phyloP scores from a whole-genome alignment of 164 flowering plant genomes.

The Cinnamomum micranthum region DNA sequence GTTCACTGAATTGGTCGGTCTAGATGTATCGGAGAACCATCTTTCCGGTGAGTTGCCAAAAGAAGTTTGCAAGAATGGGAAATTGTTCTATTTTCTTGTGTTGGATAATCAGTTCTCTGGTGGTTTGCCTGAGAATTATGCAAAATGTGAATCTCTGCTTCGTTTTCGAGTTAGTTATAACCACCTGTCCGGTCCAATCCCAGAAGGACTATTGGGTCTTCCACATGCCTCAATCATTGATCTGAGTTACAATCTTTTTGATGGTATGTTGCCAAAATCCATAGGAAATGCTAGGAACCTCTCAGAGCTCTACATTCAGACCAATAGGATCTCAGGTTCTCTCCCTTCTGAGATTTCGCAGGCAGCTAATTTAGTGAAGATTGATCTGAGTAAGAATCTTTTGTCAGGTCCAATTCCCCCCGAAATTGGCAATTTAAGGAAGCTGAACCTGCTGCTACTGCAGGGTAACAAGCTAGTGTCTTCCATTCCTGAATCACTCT shows the following conservation, averaged over 20 bases:
- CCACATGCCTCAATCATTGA: constrained; percentile 80
- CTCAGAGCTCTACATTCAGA: constrained; percentile 68
- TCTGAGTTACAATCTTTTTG: constrained; percentile 48
- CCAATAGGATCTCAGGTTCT: constrained; percentile 63
- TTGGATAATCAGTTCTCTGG: constrained; percentile 71
- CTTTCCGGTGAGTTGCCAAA: constrained; percentile 67
- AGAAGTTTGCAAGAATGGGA: constrained; percentile 68
- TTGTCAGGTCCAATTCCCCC: constrained; percentile 76
- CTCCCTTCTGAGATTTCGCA: constrained; percentile 66
- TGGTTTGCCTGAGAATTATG: constrained; percentile 52
- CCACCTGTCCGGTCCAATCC: constrained; percentile 54
- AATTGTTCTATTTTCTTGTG: constrained; percentile 53
- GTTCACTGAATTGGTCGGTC: constrained; percentile 37
- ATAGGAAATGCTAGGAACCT: constrained; percentile 60
- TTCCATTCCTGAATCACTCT: constrained; percentile 66
- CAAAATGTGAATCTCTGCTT: constrained; percentile 46
- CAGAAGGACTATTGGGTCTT: constrained; percentile 58
- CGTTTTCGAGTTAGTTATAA: constrained; percentile 82
- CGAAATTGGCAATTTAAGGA: constrained; percentile 57
- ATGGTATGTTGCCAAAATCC: constrained; percentile 44
- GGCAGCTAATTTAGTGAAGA: constrained; percentile 65
- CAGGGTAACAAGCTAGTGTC: constrained; percentile 67
- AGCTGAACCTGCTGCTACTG: constrained; percentile 61
- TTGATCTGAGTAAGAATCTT: constrained; percentile 76
- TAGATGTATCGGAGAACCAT: constrained; percentile 77